phyloP scores from a whole-genome alignment of 257 asterid genomes.

The Solanum piurae region DNA sequence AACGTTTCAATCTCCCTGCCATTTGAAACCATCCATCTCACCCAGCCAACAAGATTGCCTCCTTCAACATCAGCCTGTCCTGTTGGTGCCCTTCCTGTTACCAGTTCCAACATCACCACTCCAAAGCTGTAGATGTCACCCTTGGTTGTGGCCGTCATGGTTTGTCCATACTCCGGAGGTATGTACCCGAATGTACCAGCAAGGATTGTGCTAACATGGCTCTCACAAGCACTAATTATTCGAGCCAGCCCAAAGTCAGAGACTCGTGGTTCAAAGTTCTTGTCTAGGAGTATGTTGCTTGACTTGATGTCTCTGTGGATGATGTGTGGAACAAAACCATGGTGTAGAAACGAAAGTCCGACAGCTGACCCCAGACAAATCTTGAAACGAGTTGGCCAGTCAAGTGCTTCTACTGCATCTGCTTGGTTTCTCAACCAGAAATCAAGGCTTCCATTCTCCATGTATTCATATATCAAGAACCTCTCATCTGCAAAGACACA shows the following conservation, averaged over 20 bases:
- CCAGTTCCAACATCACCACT: constrained; percentile 71
- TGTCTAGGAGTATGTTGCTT: constrained; percentile 55
- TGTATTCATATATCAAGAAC: constrained; percentile 58
- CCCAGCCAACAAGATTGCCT: constrained; percentile 90
- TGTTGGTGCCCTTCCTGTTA: constrained; percentile 56
- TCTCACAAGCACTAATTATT: constrained; percentile 73
- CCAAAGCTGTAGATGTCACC: constrained; percentile 85
- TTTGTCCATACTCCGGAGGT: constrained; percentile 80
- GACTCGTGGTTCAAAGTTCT: constrained; percentile 46
- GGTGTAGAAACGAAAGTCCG: constrained; percentile 69
- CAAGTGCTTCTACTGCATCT: constrained; percentile 24
- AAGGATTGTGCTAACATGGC: constrained; percentile 60
- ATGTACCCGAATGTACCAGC: constrained; percentile 80
- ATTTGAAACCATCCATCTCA: constrained; percentile 44
- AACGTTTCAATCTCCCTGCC: constrained; percentile 35
- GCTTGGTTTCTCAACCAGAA: constrained; percentile 46
- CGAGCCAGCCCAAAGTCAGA: constrained; percentile 82
- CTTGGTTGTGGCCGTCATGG: constrained; percentile 68
- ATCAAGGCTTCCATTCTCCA: constrained; percentile 84
- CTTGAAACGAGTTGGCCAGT: constrained; percentile 66
- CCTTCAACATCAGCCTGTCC: constrained; percentile 82
- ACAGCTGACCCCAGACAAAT: constrained; percentile 62
- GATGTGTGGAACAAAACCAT: constrained; percentile 69
- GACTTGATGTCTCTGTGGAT: constrained; percentile 82
- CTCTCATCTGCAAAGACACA: constrained; percentile 55